Percentiles rank a stretch among this genome's conserved stretches.
These are phyloP conservation scores for Pleurotus tuber-regium DNA, from an alignment of 768 basidiomycete species.

Conservation along the genomic window DNA sequence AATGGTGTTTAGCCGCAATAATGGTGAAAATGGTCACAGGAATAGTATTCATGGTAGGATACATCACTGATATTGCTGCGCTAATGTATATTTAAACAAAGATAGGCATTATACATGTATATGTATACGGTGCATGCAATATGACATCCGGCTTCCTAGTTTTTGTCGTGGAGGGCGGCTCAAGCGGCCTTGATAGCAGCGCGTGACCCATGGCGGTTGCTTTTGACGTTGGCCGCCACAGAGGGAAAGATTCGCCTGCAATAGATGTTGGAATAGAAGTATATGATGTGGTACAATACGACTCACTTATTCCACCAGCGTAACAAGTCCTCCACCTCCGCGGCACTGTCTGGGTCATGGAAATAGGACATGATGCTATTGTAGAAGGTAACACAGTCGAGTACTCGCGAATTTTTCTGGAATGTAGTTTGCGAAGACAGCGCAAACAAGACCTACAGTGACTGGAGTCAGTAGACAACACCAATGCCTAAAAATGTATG, in stretches of 20 bases:
- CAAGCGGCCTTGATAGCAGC: not conserved
- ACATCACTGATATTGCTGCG: too few relatives aligned
- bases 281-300: not conserved
- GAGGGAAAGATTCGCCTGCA: not conserved
- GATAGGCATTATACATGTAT: not conserved
- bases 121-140: not conserved
- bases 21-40: too few relatives aligned
- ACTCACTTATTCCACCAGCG: slow-evolving; percentile 11
- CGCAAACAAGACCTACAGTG: slow-evolving; percentile 7
- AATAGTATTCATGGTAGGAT: too few relatives aligned
- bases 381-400: slow-evolving; percentile 5
- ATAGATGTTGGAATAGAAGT: not conserved
- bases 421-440: slow-evolving; percentile 4
- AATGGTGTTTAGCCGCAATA: too few relatives aligned
- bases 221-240: not conserved
- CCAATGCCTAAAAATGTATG: not conserved
- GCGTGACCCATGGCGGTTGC: not conserved
- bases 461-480: not conserved
- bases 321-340: slow-evolving; percentile 5
- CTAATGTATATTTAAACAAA: too few relatives aligned
- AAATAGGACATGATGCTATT: slow-evolving; percentile 5
- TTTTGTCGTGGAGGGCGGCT: too few relatives aligned
- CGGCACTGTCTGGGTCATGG: slow-evolving; percentile 1
- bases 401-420: not conserved
- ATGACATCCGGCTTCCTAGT: too few relatives aligned